Conservation (phyloP, 202 grass and related monocot species). For the Sporobolus alterniflorus region DNA sequence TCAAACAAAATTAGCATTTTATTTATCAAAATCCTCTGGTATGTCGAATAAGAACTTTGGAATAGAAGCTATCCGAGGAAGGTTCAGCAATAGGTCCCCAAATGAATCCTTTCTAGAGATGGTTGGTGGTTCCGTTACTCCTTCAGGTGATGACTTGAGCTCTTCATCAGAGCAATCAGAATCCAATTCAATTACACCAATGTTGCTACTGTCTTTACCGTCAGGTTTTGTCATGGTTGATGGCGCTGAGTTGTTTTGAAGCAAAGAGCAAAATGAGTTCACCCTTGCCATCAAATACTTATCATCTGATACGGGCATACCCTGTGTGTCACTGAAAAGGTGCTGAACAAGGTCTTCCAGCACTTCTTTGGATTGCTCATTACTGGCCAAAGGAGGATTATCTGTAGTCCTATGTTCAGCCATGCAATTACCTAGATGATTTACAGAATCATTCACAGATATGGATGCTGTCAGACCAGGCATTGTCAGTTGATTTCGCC, state of each 20-base stretch:
- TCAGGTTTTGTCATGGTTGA: not conserved
- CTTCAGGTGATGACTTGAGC: conserved; percentile 12
- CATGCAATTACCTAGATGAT: conserved; percentile 51
- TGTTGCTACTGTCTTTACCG: not conserved
- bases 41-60: conserved; percentile 60
- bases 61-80: conserved; percentile 61
- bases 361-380: conserved; percentile 45
- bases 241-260: conserved; percentile 44
- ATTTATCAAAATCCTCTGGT: conserved; percentile 46
- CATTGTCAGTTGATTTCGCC: conserved; percentile 39
- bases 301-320: conserved; percentile 46
- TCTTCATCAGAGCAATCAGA: conserved; percentile 41
- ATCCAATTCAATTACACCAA: conserved; percentile 24
- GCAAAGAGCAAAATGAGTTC: conserved; percentile 54
- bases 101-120: conserved; percentile 63
- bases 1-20: conserved; percentile 27
- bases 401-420: conserved; percentile 38
- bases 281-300: conserved; percentile 61
- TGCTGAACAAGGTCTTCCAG: conserved; percentile 53
- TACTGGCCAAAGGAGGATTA: conserved; percentile 35
- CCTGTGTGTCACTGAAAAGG: conserved; percentile 72
- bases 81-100: conserved; percentile 46
- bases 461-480: conserved; percentile 44
- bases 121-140: not conserved
- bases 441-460: conserved; percentile 56